These are phyloP conservation scores for Citrus sp. DNA, from an alignment of 345 rosid species.

Conservation along the genomic window DNA sequence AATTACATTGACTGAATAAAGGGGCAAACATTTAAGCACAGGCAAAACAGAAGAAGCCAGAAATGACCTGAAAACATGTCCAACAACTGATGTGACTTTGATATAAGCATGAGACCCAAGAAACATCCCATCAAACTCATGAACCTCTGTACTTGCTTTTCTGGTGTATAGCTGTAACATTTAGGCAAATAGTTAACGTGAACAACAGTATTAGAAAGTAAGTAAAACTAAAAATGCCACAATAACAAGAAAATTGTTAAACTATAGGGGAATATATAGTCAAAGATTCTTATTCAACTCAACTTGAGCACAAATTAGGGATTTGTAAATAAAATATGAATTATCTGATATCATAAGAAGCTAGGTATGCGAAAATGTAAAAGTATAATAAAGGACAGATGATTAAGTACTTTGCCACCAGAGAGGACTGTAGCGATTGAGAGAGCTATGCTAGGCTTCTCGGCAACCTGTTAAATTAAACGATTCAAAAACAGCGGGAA, in stretches of 20 bases:
- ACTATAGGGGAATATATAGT: not conserved
- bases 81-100: conserved; percentile 84
- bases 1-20: not conserved
- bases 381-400: not conserved
- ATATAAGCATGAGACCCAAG: conserved; percentile 50
- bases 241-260: not conserved
- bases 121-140: conserved; percentile 76
- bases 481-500: not conserved
- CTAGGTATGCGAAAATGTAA: too few relatives aligned
- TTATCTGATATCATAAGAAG: too few relatives aligned
- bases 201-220: not conserved
- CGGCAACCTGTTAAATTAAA: conserved; percentile 56
- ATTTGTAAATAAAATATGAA: not conserved
- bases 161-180: conserved; percentile 64
- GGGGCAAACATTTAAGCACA: not conserved
- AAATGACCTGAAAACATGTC: conserved; percentile 91
- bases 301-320: not conserved
- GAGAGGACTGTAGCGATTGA: conserved; percentile 85
- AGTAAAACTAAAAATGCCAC: not conserved
- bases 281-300: not conserved
- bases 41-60: not conserved
- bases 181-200: not conserved
- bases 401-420: conserved; percentile 50
- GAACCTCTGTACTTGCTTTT: conserved; percentile 83
- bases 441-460: conserved; percentile 95